A percentile compares a stretch with the other conserved stretches of the same genome.
Evolutionary conservation across 1,284 basidiomycete genomes (phyloP).

Genomic region (Melampsora americana): DNA sequence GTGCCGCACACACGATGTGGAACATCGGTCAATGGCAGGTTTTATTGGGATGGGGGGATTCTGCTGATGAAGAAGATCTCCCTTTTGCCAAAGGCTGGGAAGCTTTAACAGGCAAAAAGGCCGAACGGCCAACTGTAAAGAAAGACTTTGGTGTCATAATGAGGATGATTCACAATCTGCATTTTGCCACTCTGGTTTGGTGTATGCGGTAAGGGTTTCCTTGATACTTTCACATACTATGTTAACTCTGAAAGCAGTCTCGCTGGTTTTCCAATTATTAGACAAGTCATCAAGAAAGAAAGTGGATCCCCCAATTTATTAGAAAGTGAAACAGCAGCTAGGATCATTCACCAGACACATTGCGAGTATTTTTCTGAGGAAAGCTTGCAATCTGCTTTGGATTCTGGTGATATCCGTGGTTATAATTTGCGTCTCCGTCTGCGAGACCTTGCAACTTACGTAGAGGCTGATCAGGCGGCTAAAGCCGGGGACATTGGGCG

Average conservation of each 20-base stretch:
- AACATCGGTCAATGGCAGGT: slow-evolving; percentile 8
- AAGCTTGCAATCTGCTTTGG: no score
- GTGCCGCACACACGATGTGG: slow-evolving; percentile 28
- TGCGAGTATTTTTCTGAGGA: no score
- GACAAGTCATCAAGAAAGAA: no score
- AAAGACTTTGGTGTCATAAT: slow-evolving; percentile 15
- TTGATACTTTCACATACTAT: no score
- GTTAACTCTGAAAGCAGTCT: no score
- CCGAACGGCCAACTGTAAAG: background rate
- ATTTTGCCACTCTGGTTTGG: slow-evolving; percentile 1
- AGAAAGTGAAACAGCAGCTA: no score
- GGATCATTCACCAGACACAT: no score
- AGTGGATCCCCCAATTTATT: no score
- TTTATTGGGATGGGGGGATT: slow-evolving; percentile 3
- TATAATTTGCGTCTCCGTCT: no score
- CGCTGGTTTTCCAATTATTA: no score
- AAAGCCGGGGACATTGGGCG: slow-evolving; percentile 11
- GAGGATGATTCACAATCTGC: slow-evolving; percentile 10
- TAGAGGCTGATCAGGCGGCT: slow-evolving; percentile 14
- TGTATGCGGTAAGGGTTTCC: slow-evolving; percentile 17
- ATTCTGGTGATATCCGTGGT: no score
- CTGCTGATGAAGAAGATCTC: background rate
- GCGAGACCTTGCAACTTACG: background rate
- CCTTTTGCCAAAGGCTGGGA: background rate
- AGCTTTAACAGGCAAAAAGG: background rate